Conservation (phyloP, 768 basidiomycete species). For the Collybia mongolica region DNA sequence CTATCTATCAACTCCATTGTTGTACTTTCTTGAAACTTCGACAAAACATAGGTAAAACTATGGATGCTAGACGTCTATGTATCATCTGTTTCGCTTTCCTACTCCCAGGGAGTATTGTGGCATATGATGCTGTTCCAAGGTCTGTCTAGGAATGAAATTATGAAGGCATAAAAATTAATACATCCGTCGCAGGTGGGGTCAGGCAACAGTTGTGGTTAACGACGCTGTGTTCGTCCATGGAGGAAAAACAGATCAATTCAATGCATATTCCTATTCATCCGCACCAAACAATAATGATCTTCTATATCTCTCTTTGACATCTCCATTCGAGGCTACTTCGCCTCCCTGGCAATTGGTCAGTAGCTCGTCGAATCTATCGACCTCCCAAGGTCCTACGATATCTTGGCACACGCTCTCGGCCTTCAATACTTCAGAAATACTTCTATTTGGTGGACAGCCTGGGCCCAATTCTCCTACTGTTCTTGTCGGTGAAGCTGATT, state of each 20-base stretch:
- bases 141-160: slow-evolving; percentile 4
- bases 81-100: slow-evolving; percentile 15
- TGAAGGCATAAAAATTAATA: background rate
- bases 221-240: slow-evolving; percentile 72
- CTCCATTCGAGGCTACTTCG: slow-evolving; percentile 53
- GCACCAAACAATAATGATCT: slow-evolving; percentile 75
- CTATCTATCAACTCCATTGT: slow-evolving; percentile 8
- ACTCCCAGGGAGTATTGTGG: slow-evolving; percentile 10
- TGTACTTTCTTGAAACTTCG: too few relatives aligned
- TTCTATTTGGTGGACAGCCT: slow-evolving; percentile 78
- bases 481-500: slow-evolving; percentile 56
- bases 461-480: slow-evolving; percentile 55
- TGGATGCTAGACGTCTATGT: slow-evolving; percentile 11
- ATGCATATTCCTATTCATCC: slow-evolving; percentile 67
- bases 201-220: slow-evolving; percentile 59
- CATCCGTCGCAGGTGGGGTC: slow-evolving; percentile 70
- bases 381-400: slow-evolving; percentile 57
- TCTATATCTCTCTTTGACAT: slow-evolving; percentile 62
- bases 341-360: slow-evolving; percentile 71
- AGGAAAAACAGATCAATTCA: slow-evolving; percentile 73
- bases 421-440: slow-evolving; percentile 47
- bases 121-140: slow-evolving; percentile 25
- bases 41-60: slow-evolving; percentile 4
- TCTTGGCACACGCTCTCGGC: slow-evolving; percentile 83
- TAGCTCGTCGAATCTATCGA: slow-evolving; percentile 39